Base-by-base conservation (phyloP, 768 basidiomycete genomes). In the Chlorophyllum brunneum region DNA sequence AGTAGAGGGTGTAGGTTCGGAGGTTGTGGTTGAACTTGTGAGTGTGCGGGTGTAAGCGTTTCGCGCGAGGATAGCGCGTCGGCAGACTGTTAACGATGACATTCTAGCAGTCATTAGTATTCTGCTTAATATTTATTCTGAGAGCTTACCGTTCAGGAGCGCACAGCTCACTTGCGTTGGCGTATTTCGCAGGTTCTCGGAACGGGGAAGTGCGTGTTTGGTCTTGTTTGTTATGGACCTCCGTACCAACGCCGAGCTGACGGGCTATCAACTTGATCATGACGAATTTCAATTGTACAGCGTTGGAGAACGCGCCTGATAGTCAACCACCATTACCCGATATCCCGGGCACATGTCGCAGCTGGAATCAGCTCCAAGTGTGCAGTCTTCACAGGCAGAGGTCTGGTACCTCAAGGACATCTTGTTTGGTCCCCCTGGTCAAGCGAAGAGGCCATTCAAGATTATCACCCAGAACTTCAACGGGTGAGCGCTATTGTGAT, bases 401-500 rank as follows among this genome's bases (percentile, higher is more conserved):
- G 81, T 89, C 15, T 92, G 89, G 89, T 80, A 84, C 63, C 80
- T 92, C 64, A 92, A 91, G 65, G 64, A 75, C 23, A 79, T 90
- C 41, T 51, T 60, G 2, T 92, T 86, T 59, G 71, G 68, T 24
- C 60, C 66, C 2, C 57, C 65, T 24, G 45, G 42, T 13, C 57
- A 62, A 22, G 15, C 54, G 31, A 56, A 58, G 58, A 65, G 69
- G 37, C 64, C 60, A 2, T 61, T 78, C 58, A 83, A 83, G 62
- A 83, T 91, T 53, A 83, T 92, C 46, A 90, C 87, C 0, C 88
- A 92, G 67, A 90, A 90, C 60, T 88, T 81, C 60, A 91, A 91
- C 59, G 88, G 89, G 89, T 88, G 51, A 54, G 83, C 74, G 30
- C 11, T 16, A 13, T 15, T 7, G n/a, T 29, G 22, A 24, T 26